Conservation (phyloP, 164 flowering plant species). For the Malania oleifera region DNA sequence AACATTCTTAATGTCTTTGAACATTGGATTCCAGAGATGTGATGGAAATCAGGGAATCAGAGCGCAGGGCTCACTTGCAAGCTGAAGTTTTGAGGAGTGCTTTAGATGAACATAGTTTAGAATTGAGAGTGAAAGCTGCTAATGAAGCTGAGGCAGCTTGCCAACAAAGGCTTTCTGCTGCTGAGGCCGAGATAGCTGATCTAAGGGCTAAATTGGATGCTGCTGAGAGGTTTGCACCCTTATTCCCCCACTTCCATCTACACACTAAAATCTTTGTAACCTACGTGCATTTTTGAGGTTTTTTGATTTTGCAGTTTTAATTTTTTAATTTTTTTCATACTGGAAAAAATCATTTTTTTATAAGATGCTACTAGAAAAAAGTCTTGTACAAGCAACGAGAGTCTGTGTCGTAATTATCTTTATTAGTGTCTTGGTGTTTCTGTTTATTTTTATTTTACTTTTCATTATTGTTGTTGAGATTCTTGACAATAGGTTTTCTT, state of each 20-base stretch:
- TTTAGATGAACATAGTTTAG: constrained; percentile 79
- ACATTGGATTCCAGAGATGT: constrained; percentile 44
- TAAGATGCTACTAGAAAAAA: too few relatives aligned
- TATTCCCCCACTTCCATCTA: not conserved
- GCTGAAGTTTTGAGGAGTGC: constrained; percentile 65
- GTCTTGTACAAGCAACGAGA: too few relatives aligned
- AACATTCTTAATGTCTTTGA: not conserved
- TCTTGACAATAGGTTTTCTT: too few relatives aligned
- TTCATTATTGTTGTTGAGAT: too few relatives aligned
- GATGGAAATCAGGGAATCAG: constrained; percentile 79
- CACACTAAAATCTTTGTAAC: too few relatives aligned
- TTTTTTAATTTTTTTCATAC: too few relatives aligned
- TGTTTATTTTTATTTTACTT: too few relatives aligned
- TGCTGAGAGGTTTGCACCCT: constrained; percentile 59
- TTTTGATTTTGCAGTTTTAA: too few relatives aligned
- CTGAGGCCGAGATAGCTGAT: constrained; percentile 83
- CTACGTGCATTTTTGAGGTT: not conserved
- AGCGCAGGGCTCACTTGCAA: constrained; percentile 66
- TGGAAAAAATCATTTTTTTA: too few relatives aligned
- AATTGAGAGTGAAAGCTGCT: constrained; percentile 91
- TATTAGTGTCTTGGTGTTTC: too few relatives aligned
- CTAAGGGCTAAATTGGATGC: constrained; percentile 73
- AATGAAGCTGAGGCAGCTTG: constrained; percentile 92
- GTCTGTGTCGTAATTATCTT: too few relatives aligned
- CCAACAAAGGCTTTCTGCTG: constrained; percentile 73